Percentiles rank a stretch among this genome's conserved stretches.
Evolutionary conservation across 1,284 basidiomycete genomes (phyloP).

Genomic region (Schizopora paradoxa): DNA sequence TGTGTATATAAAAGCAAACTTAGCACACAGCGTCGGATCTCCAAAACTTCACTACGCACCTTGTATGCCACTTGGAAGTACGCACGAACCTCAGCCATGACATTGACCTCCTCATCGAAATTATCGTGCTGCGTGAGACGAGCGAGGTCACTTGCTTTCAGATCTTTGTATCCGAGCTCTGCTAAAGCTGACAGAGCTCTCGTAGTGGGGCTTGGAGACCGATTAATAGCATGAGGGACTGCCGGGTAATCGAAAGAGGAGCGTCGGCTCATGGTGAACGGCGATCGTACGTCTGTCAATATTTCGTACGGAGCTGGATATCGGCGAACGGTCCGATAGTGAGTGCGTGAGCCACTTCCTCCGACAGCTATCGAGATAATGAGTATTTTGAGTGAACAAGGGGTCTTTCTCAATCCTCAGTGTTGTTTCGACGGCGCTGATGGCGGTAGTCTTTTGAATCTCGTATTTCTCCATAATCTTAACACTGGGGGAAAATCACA

Average conservation of each 20-base stretch:
- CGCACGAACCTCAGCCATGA: conserved; percentile 26
- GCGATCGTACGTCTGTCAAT: no score
- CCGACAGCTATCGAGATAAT: conserved; percentile 23
- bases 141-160: conserved; percentile 10
- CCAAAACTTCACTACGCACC: conserved; percentile 13
- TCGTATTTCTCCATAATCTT: conserved; percentile 15
- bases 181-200: conserved; percentile 15
- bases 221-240: background rate
- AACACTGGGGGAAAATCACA: background rate
- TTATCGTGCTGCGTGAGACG: conserved; percentile 13
- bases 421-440: conserved; percentile 19
- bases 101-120: conserved; percentile 22
- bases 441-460: conserved; percentile 1
- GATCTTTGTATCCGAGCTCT: conserved; percentile 10
- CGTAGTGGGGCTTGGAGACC: no score
- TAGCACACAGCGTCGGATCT: no score
- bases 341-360: conserved; percentile 23
- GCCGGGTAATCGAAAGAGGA: no score
- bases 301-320: no score
- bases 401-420: conserved; percentile 27
- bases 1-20: background rate
- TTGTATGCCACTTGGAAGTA: conserved; percentile 28
- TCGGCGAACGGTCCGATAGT: no score
- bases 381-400: conserved; percentile 30
- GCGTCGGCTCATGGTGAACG: no score